A percentile compares a stretch with the other conserved stretches of the same genome.
These are phyloP conservation scores for Pseudogymnoascus sp. DNA, from an alignment of 2,329 filamentous ascomycete genomes.

Conservation along the genomic window DNA sequence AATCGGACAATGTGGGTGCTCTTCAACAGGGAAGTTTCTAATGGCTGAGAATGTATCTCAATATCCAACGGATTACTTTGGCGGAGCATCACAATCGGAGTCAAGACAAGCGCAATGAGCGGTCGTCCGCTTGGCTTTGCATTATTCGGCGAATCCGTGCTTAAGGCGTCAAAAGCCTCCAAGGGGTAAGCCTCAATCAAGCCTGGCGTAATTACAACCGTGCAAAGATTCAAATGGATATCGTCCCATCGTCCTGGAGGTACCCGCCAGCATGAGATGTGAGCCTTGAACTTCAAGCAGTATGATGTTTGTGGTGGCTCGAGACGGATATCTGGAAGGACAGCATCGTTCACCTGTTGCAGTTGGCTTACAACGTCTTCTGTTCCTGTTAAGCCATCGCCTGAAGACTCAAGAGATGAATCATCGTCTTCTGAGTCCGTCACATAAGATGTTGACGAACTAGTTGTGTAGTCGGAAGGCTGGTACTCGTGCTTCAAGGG, in stretches of 20 bases:
- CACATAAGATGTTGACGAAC: constrained; percentile 52
- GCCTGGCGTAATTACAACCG: constrained; percentile 52
- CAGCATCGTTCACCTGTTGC: constrained; percentile 37
- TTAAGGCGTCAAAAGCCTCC: constrained; percentile 30
- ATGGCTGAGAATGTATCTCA: constrained; percentile 83
- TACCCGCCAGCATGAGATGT: constrained; percentile 58
- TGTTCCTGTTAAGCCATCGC: constrained; percentile 47
- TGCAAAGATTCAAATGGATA: constrained; percentile 45
- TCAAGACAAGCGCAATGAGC: constrained; percentile 72
- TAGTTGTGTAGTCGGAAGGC: constrained; percentile 64
- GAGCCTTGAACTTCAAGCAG: constrained; percentile 42
- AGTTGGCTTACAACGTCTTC: constrained; percentile 42
- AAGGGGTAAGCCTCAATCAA: constrained; percentile 52
- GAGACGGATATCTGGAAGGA: constrained; percentile 13
- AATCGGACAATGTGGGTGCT: constrained; percentile 72
- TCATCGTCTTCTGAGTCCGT: constrained; percentile 51
- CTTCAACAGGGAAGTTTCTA: constrained; percentile 62
- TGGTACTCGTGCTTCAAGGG: constrained; percentile 96
- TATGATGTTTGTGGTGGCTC: background rate
- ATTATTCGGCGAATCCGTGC: background rate
- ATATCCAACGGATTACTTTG: constrained; percentile 91
- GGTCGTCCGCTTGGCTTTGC: constrained; percentile 34
- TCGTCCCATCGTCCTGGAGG: constrained; percentile 56
- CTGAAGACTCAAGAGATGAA: constrained; percentile 40
- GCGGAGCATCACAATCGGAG: constrained; percentile 81